Evolutionary conservation across 1,139 yeast genomes (phyloP), one percentile per base, ranked within the genome.

Genomic region (Yamadazyma aaseri): DNA sequence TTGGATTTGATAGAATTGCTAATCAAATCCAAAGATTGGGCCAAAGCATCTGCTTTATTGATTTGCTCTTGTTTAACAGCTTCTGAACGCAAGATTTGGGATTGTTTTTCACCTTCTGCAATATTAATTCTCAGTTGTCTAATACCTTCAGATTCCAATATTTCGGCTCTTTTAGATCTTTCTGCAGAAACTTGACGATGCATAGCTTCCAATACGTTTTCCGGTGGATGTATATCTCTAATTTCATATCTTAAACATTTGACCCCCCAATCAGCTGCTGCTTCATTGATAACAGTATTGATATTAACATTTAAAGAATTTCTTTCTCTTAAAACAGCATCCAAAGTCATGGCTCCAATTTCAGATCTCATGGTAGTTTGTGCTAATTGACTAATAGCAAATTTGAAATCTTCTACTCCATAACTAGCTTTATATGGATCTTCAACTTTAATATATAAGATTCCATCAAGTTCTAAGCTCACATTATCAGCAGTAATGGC

Each of bases 341-440:
- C 95, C 48, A 86, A 71, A 3, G 89, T 73, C 65, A 86, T 65
- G 42, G 85, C 84, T 33, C 95, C 95, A 51, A 86, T 86, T 58
- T 86, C 95, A 1, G 87, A 79, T 51, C 95, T 71, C 95, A 86
- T 86, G 25, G 95, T 85, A 14, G 96, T 86, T 56, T 86, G 95
- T 0, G 95, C 95, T 47, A 86, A 72, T 60, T 86, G 95, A 33
- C 84, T 72, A 38, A 86, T 80, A 31, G 95, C 95, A 55, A 83
- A 86, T 54, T 82, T 86, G 36, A 89, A 87, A 53, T 86, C 92
- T 51, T 86, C 95, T 21, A 86, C 95, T 5, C 95, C 95, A 51
- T 86, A 86, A 37, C 86, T 77, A 12, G 95, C 95, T 64, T 83
- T 84, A 58, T 81, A 86, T 5, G 95, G 85, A 53, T 86, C 95